phyloP scores from a whole-genome alignment of 495 filamentous ascomycete species.

The Penicillium turbatum region DNA sequence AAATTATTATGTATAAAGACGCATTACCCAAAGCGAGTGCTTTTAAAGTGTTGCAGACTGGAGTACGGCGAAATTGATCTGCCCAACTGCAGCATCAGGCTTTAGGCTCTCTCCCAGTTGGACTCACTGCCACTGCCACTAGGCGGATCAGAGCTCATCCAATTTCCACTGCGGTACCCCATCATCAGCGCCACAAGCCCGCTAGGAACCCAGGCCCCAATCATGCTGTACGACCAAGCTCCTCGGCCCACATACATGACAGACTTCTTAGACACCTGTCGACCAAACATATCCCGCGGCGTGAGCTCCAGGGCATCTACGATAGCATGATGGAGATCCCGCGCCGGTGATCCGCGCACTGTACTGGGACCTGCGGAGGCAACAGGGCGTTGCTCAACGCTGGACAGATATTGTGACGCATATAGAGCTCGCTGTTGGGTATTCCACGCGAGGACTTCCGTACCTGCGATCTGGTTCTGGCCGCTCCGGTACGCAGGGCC shows the following conservation, averaged over 20 bases:
- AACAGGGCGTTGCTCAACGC: conserved; percentile 41
- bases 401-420: conserved; percentile 40
- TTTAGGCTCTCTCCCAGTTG: conserved; percentile 37
- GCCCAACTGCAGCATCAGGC: background rate
- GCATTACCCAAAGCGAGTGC: conserved; percentile 5
- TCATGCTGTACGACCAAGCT: conserved; percentile 73
- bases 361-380: conserved; percentile 41
- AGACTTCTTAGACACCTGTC: conserved; percentile 34
- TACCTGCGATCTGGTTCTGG: conserved; percentile 45
- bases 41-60: background rate
- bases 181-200: conserved; percentile 86
- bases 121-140: conserved; percentile 39
- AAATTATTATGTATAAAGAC: conserved; percentile 14
- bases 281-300: conserved; percentile 37
- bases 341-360: conserved; percentile 60
- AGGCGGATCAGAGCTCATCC: conserved; percentile 13
- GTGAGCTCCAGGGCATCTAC: conserved; percentile 72
- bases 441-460: conserved; percentile 65
- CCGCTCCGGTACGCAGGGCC: conserved; percentile 40
- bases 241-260: conserved; percentile 77
- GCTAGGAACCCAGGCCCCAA: conserved; percentile 78
- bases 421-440: conserved; percentile 45
- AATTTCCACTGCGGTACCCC: conserved; percentile 54
- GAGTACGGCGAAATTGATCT: background rate
- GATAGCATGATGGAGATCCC: conserved; percentile 76